Conservation (phyloP, 2,329 filamentous ascomycete genomes). For the Aspergillus hiratsukae region DNA sequence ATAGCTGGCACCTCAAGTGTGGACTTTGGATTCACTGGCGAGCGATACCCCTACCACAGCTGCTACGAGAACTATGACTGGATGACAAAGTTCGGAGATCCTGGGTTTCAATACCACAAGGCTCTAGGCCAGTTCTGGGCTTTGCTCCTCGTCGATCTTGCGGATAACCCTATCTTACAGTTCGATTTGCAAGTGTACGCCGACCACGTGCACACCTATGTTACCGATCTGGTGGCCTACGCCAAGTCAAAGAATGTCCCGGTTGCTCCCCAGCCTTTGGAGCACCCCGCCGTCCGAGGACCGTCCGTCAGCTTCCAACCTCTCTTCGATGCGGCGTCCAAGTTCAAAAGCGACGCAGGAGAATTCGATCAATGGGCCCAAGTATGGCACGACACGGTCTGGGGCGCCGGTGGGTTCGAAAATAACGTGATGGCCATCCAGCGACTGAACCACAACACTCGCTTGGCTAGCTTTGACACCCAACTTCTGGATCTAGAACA, state of each 20-base stretch:
- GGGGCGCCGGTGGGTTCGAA: constrained; percentile 71
- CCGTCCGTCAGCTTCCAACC: constrained; percentile 51
- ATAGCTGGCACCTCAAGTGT: constrained; percentile 85
- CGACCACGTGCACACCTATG: constrained; percentile 58
- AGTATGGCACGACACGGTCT: constrained; percentile 69
- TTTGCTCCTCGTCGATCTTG: constrained; percentile 77
- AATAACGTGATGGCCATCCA: constrained; percentile 61
- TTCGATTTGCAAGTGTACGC: constrained; percentile 77
- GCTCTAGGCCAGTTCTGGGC: constrained; percentile 74
- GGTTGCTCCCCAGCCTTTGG: constrained; percentile 12
- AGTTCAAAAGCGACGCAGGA: constrained; percentile 56
- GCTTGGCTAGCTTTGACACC: constrained; percentile 77
- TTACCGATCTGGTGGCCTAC: constrained; percentile 64
- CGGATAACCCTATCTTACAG: constrained; percentile 74
- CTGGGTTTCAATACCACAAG: constrained; percentile 74
- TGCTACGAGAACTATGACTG: constrained; percentile 89
- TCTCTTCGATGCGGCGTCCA: constrained; percentile 59
- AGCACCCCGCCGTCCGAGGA: constrained; percentile 5
- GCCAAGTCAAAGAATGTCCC: constrained; percentile 51
- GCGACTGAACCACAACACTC: constrained; percentile 71
- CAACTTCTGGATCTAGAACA: constrained; percentile 71
- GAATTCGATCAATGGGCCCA: constrained; percentile 72
- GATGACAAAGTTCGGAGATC: constrained; percentile 76
- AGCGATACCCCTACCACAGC: constrained; percentile 67
- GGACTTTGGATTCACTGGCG: constrained; percentile 73